Evolutionary conservation across 1,284 basidiomycete species (phyloP), one percentile per base, ranked within the genome.

Genomic region (Schizophyllum amplum): DNA sequence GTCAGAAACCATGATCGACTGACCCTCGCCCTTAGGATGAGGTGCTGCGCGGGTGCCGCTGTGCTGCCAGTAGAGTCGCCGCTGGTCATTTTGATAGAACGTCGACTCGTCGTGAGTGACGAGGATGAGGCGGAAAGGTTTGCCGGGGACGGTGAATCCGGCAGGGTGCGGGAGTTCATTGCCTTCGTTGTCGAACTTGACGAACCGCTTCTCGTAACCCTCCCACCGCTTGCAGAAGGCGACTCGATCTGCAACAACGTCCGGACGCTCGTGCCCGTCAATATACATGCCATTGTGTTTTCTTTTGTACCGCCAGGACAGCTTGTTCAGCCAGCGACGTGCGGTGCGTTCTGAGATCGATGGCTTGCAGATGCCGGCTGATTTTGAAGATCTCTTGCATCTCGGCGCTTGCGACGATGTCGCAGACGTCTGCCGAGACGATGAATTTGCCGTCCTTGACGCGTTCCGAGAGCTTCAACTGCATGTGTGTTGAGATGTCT

Each of bases 71-170:
- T n/a, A n/a, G n/a, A n/a, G n/a, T n/a, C n/a, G n/a, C n/a, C n/a
- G 59, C 52, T 66, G 62, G 54, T 78, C 72, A 63, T n/a, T 72
- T 69, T 20, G 64, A 64, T 70, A 72, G 55, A 75, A 75, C n/a
- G 69, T 76, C 4, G 72, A 74, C 59, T 75, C 66, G 60, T 74
- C 66, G 51, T 75, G 73, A 15, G 65, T 68, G 47, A 71, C 62
- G 4, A 69, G 62, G 42, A 72, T 65, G 9, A 71, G 57, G 1
- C 61, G 57, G 53, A 68, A 69, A 4, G 50, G 51, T 13, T 25
- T 53, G 46, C 57, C 55, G 57, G 61, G 61, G 25, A 67, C 61
- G 26, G 62, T 61, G 53, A 68, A 69, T 50, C 66, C 67, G 20
- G 53, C 55, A 1, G 60, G 63, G 26, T 47, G 42, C 20, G 51